Conservation (phyloP, 345 rosid species). For the Gossypium anomalum region DNA sequence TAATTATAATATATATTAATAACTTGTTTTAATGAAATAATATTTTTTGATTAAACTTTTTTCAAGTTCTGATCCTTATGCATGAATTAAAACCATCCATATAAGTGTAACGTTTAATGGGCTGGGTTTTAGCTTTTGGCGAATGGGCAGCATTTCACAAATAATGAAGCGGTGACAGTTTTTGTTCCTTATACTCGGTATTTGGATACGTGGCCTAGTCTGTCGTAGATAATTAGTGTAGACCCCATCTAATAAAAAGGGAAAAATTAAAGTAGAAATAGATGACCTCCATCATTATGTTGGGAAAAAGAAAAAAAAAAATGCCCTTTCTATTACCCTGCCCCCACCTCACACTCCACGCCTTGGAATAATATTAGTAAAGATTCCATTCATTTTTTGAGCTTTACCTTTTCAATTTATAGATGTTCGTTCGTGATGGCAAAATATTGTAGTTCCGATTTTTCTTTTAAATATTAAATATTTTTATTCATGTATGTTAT, state of each 20-base stretch:
- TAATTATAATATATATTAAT: no score
- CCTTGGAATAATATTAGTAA: not conserved
- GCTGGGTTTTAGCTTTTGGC: no score
- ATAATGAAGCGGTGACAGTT: no score
- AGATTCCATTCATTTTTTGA: not conserved
- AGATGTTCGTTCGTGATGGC: not conserved
- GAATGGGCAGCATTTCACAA: no score
- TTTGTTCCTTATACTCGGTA: no score
- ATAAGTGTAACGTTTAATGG: no score
- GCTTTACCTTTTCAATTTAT: not conserved
- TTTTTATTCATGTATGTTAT: no score
- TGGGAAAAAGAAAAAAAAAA: not conserved
- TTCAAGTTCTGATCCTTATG: no score
- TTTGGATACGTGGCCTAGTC: not conserved
- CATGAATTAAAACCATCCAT: no score
- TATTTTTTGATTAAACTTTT: no score
- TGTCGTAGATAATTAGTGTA: constrained; percentile 21
- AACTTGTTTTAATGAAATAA: no score
- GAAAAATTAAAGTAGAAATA: not conserved
- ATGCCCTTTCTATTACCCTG: not conserved
- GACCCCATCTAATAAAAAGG: constrained; percentile 16
- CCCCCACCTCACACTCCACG: not conserved
- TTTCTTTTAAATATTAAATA: no score
- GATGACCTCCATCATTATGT: constrained; percentile 10
- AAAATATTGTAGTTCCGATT: not conserved